Evolutionary conservation across 2,329 filamentous ascomycete species (phyloP).

Genomic region (Celoporthe dispersa): DNA sequence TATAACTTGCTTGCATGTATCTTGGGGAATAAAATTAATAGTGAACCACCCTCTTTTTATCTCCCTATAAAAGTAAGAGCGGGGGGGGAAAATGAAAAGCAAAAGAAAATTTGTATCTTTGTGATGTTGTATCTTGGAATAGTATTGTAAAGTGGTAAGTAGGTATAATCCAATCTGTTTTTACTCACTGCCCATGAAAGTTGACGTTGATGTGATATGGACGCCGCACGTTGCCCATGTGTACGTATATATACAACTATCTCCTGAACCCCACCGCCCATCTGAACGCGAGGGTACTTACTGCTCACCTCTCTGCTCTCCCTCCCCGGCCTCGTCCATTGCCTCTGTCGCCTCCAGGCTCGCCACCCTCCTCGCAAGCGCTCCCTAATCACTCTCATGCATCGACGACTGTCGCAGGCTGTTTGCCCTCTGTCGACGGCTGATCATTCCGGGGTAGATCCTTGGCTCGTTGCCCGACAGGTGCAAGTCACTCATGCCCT

Average conservation of each 20-base stretch:
- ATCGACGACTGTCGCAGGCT: slow-evolving; percentile 46
- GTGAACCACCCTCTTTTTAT: too few species aligned
- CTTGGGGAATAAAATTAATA: too few species aligned
- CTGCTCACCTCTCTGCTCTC: not conserved
- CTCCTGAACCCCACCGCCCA: not conserved
- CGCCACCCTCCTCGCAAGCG: not conserved
- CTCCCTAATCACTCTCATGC: slow-evolving; percentile 43
- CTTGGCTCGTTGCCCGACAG: slow-evolving; percentile 66
- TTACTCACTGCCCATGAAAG: not conserved
- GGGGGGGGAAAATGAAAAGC: too few species aligned
- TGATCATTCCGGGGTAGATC: slow-evolving; percentile 74
- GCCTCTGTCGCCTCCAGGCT: not conserved
- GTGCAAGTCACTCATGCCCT: slow-evolving; percentile 49
- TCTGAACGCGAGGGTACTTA: not conserved
- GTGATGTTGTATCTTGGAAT: not conserved
- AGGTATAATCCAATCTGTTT: not conserved
- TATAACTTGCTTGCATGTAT: too few species aligned
- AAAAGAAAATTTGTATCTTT: not conserved
- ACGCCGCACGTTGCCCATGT: not conserved
- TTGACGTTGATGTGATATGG: not conserved
- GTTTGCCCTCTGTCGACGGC: slow-evolving; percentile 51
- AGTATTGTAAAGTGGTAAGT: not conserved
- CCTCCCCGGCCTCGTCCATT: not conserved
- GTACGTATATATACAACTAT: not conserved
- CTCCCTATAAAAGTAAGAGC: too few species aligned